Evolutionary conservation across 163 green algal species (phyloP), one percentile per base, ranked within the genome.

Genomic region (Scenedesmus sp.): DNA sequence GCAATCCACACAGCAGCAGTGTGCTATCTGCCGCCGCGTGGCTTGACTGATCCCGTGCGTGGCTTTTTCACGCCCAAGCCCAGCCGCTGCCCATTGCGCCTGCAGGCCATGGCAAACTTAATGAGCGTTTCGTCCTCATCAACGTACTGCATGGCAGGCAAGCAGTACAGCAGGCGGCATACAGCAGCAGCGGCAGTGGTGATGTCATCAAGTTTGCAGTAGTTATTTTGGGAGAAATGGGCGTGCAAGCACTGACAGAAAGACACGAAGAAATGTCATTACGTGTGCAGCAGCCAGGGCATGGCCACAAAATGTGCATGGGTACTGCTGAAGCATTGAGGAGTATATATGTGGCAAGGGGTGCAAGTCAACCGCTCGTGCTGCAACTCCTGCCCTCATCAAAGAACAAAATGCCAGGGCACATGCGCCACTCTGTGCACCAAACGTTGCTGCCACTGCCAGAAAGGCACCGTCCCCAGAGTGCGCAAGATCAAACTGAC

Each of bases 61-160:
- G 87, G 78, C 43, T 91, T 91, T 42, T 91, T 91, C 22, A 42
- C 56, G 22, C 33, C 35, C n/a, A 87, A 37, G 18, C 78, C 79
- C 53, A 83, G 24, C 16, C 79, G 53, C 78, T 86, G 79, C 40
- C 87, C 79, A 33, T 91, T 86, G 7, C 79, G 37, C 49, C 87
- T 43, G 42, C 78, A 87, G 35, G 87, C 87, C 73, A 91, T 68
- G 20, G 87, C 87, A 72, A 91, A 91, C 49, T 68, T 87, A 42
- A 91, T 86, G 30, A 91, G 44, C 16, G 78, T 91, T 24, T 91
- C 87, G 43, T 91, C 87, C 43, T 91, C 87, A 61, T 91, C 87
- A 37, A 91, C 87, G 42, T 81, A 87, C 87, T 91, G 87, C 78
- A 87, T 2, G 40, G 30, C 33, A 24, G 46, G 46, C 85, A 84